phyloP scores from a whole-genome alignment of 495 filamentous ascomycete genomes.

The Penicillium cataractarum region DNA sequence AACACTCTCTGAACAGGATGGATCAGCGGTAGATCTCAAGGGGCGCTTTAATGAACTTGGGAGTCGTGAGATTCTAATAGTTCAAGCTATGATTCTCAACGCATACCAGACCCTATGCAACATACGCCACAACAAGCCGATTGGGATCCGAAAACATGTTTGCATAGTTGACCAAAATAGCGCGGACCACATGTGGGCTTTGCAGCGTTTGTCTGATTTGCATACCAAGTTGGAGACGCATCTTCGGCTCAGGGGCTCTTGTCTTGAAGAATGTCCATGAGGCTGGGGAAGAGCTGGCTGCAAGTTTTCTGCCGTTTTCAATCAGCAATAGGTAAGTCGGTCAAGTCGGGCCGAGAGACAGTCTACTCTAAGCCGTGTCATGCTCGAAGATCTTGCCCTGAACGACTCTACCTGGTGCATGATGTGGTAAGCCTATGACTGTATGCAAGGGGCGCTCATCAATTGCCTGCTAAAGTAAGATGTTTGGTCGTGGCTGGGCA shows the following conservation, averaged over 20 bases:
- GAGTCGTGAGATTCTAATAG: constrained; percentile 2
- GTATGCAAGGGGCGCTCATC: constrained; percentile 6
- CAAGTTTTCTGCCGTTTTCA: constrained; percentile 12
- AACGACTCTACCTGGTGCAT: background rate
- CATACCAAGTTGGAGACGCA: background rate
- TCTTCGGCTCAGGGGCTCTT: background rate
- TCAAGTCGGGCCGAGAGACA: background rate
- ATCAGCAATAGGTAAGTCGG: background rate
- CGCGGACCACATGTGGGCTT: background rate
- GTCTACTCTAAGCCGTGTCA: background rate
- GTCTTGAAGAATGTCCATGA: constrained; percentile 5
- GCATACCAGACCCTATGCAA: constrained; percentile 8
- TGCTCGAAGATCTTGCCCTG: background rate
- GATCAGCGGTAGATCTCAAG: background rate
- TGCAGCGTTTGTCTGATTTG: constrained; percentile 5
- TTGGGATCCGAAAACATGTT: constrained; percentile 14
- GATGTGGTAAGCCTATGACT: background rate
- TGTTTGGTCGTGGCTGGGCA: constrained; percentile 22
- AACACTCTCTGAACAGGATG: background rate
- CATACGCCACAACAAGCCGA: background rate
- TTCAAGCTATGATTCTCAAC: background rate
- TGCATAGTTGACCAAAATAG: constrained; percentile 20
- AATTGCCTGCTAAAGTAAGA: background rate
- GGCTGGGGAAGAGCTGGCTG: constrained; percentile 11
- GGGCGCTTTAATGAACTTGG: background rate